Conservation (phyloP, 768 basidiomycete species). For the Panellus pusillus region DNA sequence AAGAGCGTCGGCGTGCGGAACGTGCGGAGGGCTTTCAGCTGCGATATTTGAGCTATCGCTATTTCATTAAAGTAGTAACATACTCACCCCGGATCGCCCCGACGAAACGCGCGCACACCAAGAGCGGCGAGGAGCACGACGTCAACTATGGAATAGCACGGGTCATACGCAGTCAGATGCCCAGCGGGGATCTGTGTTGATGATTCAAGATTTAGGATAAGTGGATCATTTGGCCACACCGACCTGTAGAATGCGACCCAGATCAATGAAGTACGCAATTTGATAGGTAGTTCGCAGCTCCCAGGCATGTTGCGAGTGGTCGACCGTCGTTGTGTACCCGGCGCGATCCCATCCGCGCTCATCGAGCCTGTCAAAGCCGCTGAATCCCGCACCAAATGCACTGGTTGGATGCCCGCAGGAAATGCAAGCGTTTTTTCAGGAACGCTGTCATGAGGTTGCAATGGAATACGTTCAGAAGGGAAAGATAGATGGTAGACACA, state of each 20-base stretch:
- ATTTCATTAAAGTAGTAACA: not conserved
- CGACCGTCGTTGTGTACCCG: not conserved
- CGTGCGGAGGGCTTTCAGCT: conserved; percentile 12
- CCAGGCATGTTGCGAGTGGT: conserved; percentile 9
- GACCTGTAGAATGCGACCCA: conserved; percentile 18
- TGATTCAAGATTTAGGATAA: not conserved
- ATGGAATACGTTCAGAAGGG: not conserved
- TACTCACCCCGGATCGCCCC: conserved; percentile 12
- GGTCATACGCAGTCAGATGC: conserved; percentile 15
- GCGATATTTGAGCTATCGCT: not conserved
- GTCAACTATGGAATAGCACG: conserved; percentile 20
- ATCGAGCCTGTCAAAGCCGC: conserved; percentile 17
- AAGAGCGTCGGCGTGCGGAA: conserved; percentile 17
- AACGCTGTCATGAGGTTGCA: not conserved
- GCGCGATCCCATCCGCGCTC: conserved; percentile 19
- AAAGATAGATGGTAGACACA: not conserved
- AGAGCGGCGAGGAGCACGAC: conserved; percentile 14
- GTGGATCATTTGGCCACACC: not conserved
- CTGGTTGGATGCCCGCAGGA: conserved; percentile 1
- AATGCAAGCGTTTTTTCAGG: no score
- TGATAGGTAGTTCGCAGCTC: conserved; percentile 12
- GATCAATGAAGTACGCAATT: conserved; percentile 16
- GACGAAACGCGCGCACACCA: conserved; percentile 11
- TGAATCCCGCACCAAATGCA: conserved; percentile 18
- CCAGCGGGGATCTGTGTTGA: conserved; percentile 11